Conservation (phyloP, 495 filamentous ascomycete genomes). For the Saxispiralis lemnorum region DNA sequence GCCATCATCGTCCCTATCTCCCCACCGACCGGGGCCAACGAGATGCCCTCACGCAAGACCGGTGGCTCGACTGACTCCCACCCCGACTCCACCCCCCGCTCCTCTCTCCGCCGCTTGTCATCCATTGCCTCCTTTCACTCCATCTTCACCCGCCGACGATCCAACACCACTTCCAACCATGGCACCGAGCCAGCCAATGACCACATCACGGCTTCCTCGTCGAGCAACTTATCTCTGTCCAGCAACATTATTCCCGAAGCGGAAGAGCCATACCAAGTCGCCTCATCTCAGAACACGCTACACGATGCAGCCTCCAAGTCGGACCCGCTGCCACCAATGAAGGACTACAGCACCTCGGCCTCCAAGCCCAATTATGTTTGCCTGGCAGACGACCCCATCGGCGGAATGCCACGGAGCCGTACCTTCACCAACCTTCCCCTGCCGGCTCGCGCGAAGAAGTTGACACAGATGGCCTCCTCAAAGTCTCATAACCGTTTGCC, state of each 20-base stretch:
- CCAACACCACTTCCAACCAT: slow-evolving; percentile 3
- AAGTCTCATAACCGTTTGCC: slow-evolving; percentile 10
- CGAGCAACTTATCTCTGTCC: slow-evolving; percentile 11
- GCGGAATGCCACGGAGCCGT: slow-evolving; percentile 14
- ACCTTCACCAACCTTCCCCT: slow-evolving; percentile 18
- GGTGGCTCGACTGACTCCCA: slow-evolving; percentile 4
- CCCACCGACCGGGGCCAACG: background rate
- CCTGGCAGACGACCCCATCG: slow-evolving; percentile 12
- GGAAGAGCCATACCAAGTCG: background rate
- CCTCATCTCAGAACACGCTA: background rate
- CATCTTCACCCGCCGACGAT: slow-evolving; percentile 14
- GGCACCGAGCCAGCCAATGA: background rate
- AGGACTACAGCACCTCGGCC: background rate
- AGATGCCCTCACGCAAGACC: slow-evolving; percentile 11
- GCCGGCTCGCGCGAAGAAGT: slow-evolving; percentile 7
- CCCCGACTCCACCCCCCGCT: slow-evolving; percentile 5
- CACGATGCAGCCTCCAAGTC: background rate
- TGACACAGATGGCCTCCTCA: slow-evolving; percentile 3
- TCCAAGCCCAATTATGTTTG: slow-evolving; percentile 11
- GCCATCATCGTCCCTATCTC: background rate
- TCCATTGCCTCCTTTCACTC: slow-evolving; percentile 16
- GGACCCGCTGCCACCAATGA: slow-evolving; percentile 5
- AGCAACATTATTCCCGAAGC: slow-evolving; percentile 7
- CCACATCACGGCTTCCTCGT: slow-evolving; percentile 7
- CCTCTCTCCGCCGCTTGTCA: slow-evolving; percentile 9